These are phyloP conservation scores for Rhodotorula sp. DNA, from an alignment of 1,284 basidiomycete species.

Conservation along the genomic window DNA sequence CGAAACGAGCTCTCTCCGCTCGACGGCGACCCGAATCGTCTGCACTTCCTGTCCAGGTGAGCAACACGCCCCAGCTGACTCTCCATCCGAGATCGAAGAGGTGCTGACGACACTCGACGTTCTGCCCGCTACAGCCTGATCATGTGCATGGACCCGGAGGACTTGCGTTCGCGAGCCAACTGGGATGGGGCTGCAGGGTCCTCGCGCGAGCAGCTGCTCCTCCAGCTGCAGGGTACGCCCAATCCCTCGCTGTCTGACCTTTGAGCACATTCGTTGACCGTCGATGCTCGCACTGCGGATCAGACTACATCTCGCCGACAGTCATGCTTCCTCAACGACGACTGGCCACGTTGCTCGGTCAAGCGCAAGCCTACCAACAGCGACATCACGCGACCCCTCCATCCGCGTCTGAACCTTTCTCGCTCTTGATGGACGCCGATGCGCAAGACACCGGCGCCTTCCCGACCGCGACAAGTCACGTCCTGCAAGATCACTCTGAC, in stretches of 20 bases:
- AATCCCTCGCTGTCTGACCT: not conserved
- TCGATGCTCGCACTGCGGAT: too few relatives aligned
- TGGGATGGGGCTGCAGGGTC: slow-evolving; percentile 86
- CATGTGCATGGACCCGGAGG: slow-evolving; percentile 82
- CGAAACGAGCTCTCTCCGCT: slow-evolving; percentile 81
- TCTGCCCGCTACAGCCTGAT: slow-evolving; percentile 62
- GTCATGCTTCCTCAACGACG: slow-evolving; percentile 90
- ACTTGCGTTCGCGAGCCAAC: slow-evolving; percentile 71
- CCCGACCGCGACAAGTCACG: slow-evolving; percentile 77
- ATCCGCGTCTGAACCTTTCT: slow-evolving; percentile 73
- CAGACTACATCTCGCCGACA: slow-evolving; percentile 81
- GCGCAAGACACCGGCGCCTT: slow-evolving; percentile 62
- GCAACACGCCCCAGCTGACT: slow-evolving; percentile 25
- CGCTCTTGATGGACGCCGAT: slow-evolving; percentile 81
- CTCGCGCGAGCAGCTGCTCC: slow-evolving; percentile 73
- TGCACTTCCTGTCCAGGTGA: slow-evolving; percentile 81
- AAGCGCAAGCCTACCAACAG: slow-evolving; percentile 78
- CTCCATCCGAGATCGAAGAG: not conserved
- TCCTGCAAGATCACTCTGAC: slow-evolving; percentile 79
- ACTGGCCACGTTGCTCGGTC: slow-evolving; percentile 77
- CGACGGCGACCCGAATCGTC: slow-evolving; percentile 68
- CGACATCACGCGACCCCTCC: slow-evolving; percentile 57
- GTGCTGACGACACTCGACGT: not conserved
- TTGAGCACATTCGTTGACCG: not conserved
- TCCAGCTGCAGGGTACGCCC: slow-evolving; percentile 70